Percentiles rank a stretch among this genome's conserved stretches.
Conservation (phyloP, 352 stramenopile species). For the Halophytophthora polymorphica region DNA sequence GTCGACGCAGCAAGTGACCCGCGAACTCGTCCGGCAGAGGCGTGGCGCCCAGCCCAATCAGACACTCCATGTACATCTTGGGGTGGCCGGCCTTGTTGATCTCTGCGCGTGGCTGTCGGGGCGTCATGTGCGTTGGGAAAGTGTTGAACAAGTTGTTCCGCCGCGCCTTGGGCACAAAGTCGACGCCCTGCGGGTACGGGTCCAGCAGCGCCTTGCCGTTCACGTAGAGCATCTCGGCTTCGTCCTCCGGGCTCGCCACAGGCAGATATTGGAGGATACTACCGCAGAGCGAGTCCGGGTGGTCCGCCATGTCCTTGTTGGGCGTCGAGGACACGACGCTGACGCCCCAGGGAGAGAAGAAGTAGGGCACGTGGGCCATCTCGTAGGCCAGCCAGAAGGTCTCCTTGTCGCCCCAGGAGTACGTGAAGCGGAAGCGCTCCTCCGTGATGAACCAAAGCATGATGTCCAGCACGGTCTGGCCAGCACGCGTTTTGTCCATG, state of each 20-base stretch:
- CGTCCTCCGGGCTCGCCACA: background rate
- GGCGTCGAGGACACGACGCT: slow-evolving; percentile 10
- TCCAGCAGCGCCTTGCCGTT: slow-evolving; percentile 35
- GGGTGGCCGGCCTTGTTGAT: background rate
- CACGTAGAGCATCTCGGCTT: slow-evolving; percentile 28
- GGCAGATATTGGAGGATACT: slow-evolving; percentile 27
- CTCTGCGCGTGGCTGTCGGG: slow-evolving; percentile 13
- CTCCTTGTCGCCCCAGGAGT: slow-evolving; percentile 23
- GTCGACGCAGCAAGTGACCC: slow-evolving; percentile 9
- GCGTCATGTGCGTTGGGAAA: slow-evolving; percentile 36
- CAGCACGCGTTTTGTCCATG: slow-evolving; percentile 20
- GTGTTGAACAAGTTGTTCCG: slow-evolving; percentile 28
- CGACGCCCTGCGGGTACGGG: slow-evolving; percentile 10
- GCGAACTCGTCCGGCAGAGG: slow-evolving; percentile 13
- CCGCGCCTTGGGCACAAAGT: background rate
- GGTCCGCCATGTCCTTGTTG: slow-evolving; percentile 14
- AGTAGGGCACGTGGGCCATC: slow-evolving; percentile 14
- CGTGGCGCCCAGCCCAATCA: slow-evolving; percentile 15
- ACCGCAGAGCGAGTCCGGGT: slow-evolving; percentile 15
- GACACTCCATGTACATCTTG: slow-evolving; percentile 8
- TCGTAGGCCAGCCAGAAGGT: slow-evolving; percentile 29
- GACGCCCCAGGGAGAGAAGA: slow-evolving; percentile 26
- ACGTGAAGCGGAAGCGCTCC: slow-evolving; percentile 6
- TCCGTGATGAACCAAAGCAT: slow-evolving; percentile 15
- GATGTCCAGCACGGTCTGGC: slow-evolving; percentile 6